Base-by-base conservation (phyloP, 495 filamentous ascomycete genomes). In the Daldinia childiae region DNA sequence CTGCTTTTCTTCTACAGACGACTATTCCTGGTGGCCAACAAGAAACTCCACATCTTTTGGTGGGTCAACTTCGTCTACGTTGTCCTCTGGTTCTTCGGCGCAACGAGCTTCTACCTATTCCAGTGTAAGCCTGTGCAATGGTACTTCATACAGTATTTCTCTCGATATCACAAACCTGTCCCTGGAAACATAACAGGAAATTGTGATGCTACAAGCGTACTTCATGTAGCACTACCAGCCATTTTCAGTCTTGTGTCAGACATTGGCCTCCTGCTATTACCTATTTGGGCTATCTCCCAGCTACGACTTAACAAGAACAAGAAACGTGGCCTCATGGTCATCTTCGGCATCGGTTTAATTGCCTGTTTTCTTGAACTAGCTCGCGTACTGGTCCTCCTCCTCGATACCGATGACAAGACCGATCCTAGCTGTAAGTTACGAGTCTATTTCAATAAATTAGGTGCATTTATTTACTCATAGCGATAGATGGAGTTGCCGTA, bases 1-100 rank as follows among this genome's bases (percentile, higher is more conserved):
- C 38, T 79, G 12, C 73, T 79, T 14, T 78, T 73, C 68, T 78
- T 79, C 59, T 79, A 79, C 57, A 72, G 54, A 39, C 66, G 75
- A 6, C 32, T 77, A 6, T 78, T 79, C 56, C 59, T 79, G 3
- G 69, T 78, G 19, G 12, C 69, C 7, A 74, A 77, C 34, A 58
- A 69, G 56, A 69, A 51, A 32, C 66, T 79, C 4, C 64, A 69
- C 3, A 58, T 79, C n/a, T 73, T 73, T 59, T 79, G 75, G 78
- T 79, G 76, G 78, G 43, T 54, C 12, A 79, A 77, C 41, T 59
- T 79, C 19, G 59, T 79, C 21, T 78, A 78, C 41, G 65, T 75
- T 27, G 36, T 77, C 19, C 70, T 79, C 24, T 79, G 76, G 78
- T 70, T 74, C 30, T 67, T 79, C 59, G 73, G 73, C 8, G 38